Evolutionary conservation across 768 basidiomycete genomes (phyloP).

Genomic region (Hortiboletus campestris): DNA sequence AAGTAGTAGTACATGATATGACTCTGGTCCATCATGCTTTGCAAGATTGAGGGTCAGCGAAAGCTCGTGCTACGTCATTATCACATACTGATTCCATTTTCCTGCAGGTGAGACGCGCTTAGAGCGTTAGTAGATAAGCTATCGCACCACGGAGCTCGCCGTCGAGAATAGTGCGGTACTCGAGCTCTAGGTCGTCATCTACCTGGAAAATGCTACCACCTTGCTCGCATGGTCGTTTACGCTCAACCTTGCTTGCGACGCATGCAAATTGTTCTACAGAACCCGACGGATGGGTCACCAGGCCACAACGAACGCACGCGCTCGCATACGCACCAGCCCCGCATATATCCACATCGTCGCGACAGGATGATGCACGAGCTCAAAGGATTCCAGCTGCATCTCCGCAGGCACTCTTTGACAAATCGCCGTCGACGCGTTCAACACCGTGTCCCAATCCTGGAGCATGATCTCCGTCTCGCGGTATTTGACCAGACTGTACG

Average conservation of each 20-base stretch:
- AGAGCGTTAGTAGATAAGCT: neutral
- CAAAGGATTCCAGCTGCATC: neutral
- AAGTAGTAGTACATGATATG: conserved; percentile 56
- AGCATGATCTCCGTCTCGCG: neutral
- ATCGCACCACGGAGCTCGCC: neutral
- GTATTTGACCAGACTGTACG: conserved; percentile 63
- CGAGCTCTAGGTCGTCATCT: neutral
- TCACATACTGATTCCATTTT: neutral
- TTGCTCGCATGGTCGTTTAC: neutral
- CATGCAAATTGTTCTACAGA: neutral
- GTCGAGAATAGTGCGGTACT: neutral
- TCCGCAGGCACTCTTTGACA: neutral
- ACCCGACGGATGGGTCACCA: neutral
- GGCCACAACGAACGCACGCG: neutral
- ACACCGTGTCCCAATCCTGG: neutral
- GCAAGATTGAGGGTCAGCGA: conserved; percentile 7
- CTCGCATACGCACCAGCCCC: neutral
- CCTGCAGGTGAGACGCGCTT: neutral
- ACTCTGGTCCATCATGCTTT: conserved; percentile 72
- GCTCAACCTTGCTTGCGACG: neutral
- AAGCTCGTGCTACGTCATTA: neutral
- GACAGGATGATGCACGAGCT: neutral
- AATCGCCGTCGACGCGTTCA: neutral
- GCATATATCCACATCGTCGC: neutral
- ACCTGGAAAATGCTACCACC: neutral